A percentile compares a stretch with the other conserved stretches of the same genome.
These are phyloP conservation scores for Pseudogymnoascus sp. DNA, from an alignment of 2,329 filamentous ascomycete species.

Conservation along the genomic window DNA sequence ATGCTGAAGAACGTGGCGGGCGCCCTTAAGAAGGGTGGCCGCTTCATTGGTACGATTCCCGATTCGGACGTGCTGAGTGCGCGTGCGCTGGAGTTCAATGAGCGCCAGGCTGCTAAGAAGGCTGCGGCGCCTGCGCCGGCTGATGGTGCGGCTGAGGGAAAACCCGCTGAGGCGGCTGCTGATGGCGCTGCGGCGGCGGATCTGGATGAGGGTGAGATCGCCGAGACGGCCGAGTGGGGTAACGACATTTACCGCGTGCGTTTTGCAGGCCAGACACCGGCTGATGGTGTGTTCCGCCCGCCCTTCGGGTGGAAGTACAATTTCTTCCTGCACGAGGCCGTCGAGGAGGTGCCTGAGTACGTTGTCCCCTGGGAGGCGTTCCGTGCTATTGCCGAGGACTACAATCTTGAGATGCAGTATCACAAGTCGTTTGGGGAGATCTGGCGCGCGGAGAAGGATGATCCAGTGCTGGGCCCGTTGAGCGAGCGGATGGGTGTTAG, in stretches of 20 bases:
- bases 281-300: constrained; percentile 85
- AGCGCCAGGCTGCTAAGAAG: constrained; percentile 39
- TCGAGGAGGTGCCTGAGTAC: constrained; percentile 93
- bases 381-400: constrained; percentile 89
- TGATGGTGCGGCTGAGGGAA: constrained; percentile 35
- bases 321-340: constrained; percentile 91
- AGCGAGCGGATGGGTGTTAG: constrained; percentile 95
- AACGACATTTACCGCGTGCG: constrained; percentile 88
- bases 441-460: constrained; percentile 86
- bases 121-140: constrained; percentile 9
- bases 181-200: constrained; percentile 33
- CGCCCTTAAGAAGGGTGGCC: constrained; percentile 83
- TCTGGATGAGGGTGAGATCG: constrained; percentile 54
- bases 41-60: constrained; percentile 93
- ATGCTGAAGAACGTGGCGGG: constrained; percentile 94
- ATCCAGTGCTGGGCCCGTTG: constrained; percentile 69
- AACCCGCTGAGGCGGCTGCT: constrained; percentile 29
- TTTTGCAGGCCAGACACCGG: constrained; percentile 75
- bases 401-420: constrained; percentile 92
- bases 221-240: constrained; percentile 72
- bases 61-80: constrained; percentile 85
- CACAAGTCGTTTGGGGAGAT: constrained; percentile 86
- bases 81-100: constrained; percentile 71
- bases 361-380: constrained; percentile 98
- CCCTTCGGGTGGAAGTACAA: constrained; percentile 98